Percentiles rank a stretch among this genome's conserved stretches.
These are phyloP conservation scores for Epichloe glyceriae DNA, from an alignment of 2,329 filamentous ascomycete species.

Conservation along the genomic window DNA sequence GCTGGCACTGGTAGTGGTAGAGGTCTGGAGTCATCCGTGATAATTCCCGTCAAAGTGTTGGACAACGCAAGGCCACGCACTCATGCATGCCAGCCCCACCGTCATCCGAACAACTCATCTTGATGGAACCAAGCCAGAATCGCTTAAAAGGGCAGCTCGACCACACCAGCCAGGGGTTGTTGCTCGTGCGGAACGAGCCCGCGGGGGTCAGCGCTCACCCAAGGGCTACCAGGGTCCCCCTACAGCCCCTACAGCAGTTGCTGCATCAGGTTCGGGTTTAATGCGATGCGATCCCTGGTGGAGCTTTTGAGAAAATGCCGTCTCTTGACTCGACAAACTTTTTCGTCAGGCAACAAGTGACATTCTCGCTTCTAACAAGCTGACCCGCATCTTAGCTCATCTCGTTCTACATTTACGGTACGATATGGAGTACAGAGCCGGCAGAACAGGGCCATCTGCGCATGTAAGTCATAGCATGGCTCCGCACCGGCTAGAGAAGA, in stretches of 20 bases:
- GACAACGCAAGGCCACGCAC: conserved; percentile 18
- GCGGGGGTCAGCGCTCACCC: background rate
- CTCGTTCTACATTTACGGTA: background rate
- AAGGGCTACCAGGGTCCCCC: background rate
- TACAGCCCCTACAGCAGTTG: background rate
- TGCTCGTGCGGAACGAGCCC: background rate
- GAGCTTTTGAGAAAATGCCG: background rate
- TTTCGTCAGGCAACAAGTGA: background rate
- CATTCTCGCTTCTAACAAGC: conserved; percentile 5
- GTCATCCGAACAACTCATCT: conserved; percentile 1
- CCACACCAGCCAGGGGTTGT: background rate
- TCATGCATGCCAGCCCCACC: conserved; percentile 14
- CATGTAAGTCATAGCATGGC: conserved; percentile 2
- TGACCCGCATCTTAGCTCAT: conserved; percentile 6
- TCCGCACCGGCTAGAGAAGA: background rate
- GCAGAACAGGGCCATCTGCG: background rate
- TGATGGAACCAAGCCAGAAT: background rate
- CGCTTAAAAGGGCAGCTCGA: background rate
- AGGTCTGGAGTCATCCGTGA: no score
- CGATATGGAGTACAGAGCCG: background rate
- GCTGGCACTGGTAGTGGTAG: background rate
- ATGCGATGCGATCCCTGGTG: conserved; percentile 4
- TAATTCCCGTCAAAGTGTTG: background rate
- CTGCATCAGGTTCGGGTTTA: background rate
- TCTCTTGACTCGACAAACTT: background rate